Evolutionary conservation across 805 yeast species (phyloP), one percentile per base, ranked within the genome.

Genomic region (Nakazawaea ernobii): DNA sequence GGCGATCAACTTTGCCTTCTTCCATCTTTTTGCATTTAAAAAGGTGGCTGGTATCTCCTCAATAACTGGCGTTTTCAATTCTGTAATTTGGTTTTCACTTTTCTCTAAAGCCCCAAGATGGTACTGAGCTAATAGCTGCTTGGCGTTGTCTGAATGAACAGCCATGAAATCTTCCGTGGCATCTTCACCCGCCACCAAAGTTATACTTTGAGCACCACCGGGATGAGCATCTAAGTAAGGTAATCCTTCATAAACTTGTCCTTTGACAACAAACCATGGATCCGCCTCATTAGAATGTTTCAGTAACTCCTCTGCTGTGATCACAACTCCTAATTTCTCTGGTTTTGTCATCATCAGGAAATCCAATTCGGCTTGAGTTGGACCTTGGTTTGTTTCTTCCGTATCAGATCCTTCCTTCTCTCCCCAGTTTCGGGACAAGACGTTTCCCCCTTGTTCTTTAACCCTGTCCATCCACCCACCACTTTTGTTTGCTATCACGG

Each of bases 391-490:
- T 8, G 10, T 17, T 3, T 32, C 32, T 15, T 44, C 39, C 6
- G 24, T 39, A 10, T n/a, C 39, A 6, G 42, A 59, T 28, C 41
- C 56, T 28, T 54, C 56, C 24, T 47, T 42, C 39, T 64, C 67
- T 27, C 67, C 68, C 67, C 67, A 64, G 10, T 55, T 60, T n/a
- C 50, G 38, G 30, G 57, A 59, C n/a, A 61, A 46, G 8, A 62
- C 42, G 43, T 63, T 59, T 38, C 67, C 67, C 26, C 66, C 66
- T 33, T 57, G 53, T 6, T 53, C 53, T 43, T 63, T 64, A 24
- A 65, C 65, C 35, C 66, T 53, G 35, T 64, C 68, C 68, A 65
- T 65, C 69, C 69, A 65, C 4, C 69, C 69, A 46, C 61, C 65
- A 6, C 56, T 42, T 15, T 50, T 55, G 30, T 52, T 58, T 2